phyloP scores from a whole-genome alignment of 306 rosid species.

The Gleditsia sinensis region DNA sequence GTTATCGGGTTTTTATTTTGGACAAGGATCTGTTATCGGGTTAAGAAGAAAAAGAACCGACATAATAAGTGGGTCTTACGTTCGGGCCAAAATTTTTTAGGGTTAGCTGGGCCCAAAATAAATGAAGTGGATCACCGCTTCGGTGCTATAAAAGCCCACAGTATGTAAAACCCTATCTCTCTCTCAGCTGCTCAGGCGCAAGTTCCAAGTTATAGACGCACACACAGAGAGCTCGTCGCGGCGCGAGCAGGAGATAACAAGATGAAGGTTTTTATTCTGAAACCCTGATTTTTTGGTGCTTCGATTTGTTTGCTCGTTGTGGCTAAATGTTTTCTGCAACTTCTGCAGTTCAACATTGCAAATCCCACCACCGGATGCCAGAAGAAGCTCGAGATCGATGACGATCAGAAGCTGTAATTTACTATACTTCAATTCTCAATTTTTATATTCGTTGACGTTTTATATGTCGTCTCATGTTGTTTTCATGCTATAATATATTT shows the following conservation, averaged over 20 bases:
- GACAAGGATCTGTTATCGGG: too few species aligned
- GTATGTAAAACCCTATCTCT: neutral
- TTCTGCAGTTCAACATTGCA: conserved; percentile 28
- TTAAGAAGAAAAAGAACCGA: too few species aligned
- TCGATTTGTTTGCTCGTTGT: neutral
- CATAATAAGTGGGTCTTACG: neutral
- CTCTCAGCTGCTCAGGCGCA: neutral
- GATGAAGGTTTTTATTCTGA: neutral
- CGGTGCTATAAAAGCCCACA: neutral
- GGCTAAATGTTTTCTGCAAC: neutral
- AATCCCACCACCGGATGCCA: conserved; percentile 28
- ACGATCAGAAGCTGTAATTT: conserved; percentile 19
- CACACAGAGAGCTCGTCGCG: neutral
- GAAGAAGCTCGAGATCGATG: conserved; percentile 32
- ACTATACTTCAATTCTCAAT: neutral
- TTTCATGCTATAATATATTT: too few species aligned
- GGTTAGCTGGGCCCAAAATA: neutral
- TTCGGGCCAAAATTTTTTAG: neutral
- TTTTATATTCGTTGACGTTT: neutral
- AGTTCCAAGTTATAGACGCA: neutral
- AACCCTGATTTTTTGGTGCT: neutral
- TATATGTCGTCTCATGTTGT: neutral
- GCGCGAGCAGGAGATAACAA: neutral
- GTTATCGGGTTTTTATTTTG: too few species aligned
- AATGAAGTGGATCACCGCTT: neutral